Evolutionary conservation across 768 basidiomycete genomes (phyloP), one percentile per base, ranked within the genome.

Genomic region (Mrakia hoshinonis): DNA sequence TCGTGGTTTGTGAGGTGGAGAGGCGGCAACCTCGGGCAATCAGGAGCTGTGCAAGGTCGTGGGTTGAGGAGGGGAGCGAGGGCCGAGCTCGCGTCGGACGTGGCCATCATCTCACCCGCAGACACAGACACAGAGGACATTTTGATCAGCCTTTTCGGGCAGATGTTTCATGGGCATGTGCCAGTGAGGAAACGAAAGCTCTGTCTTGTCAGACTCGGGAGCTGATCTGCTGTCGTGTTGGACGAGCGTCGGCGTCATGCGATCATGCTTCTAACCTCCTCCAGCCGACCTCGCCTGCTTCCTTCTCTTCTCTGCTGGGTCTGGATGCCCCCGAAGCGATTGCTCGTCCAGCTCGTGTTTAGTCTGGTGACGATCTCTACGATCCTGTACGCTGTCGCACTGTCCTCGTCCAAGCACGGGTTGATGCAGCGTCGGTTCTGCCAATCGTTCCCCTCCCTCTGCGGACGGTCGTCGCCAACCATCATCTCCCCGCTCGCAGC

Each of bases 351-450:
- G 15, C 46, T 51, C 47, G 11, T 66, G 13, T 15, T 46, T 24
- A 31, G 24, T 47, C 29, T 51, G 46, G 47, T 47, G 10, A 48
- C 31, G 47, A n/a, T 66, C 64, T 38, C 4, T 20, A 22, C 36
- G 2, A 61, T 61, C 58, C 58, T 61, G 18, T 61, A 61, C 58
- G 58, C 58, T 22, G 36, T 61, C 58, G 58, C 31, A 4, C 31
- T 61, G 18, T 3, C 1, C 4, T 61, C 58, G 3, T 61, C 58
- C n/a, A 22, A 36, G 20, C 31, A 61, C 29, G 31, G 31, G 36
- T 61, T 31, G 58, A 38, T 61, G 58, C 58, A 38, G 36, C 31
- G 36, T 31, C 31, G 58, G n/a, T 61, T 61, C 58, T 61, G 58
- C 34, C 5, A 22, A 4, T n/a, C 31, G 18, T 29, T 26, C 43